Base-by-base conservation (phyloP, 108 stramenopile genomes). In the Nitzschia sp. region DNA sequence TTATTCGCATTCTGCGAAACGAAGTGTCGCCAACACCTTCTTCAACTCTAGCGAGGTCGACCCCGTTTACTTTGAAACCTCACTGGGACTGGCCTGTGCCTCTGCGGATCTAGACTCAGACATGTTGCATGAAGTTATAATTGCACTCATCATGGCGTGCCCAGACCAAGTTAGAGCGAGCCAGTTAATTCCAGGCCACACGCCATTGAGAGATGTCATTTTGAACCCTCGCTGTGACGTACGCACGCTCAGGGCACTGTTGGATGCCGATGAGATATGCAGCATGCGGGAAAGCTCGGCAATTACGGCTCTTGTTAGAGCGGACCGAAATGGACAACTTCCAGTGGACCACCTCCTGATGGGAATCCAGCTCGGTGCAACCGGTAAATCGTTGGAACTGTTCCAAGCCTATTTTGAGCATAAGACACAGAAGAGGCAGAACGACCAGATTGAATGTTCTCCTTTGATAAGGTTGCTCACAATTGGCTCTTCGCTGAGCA, bases 311-410 rank as follows among this genome's bases (percentile, higher is more conserved):
- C 33, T 74, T 18, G 46, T 15, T 6, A 27, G 36, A 0, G 51
- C 45, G 35, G 79, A 80, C 0, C 30, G n/a, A 25, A 48, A 60
- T 54, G 79, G 79, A 2, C 60, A 70, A n/a, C 31, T 26, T 13
- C 73, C 64, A 27, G 18, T 70, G 9, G 79, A 80, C 49, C 79
- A 80, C 29, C n/a, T 80, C 9, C 21, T 74, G 9, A 66, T 72
- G 64, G 33, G 53, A 25, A 24, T 80, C n/a, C 72, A 74, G 19
- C 56, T 69, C 17, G 79, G 53, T 27, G 35, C 57, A 24, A 33
- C 66, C 17, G 2, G 23, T 1, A 8, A 42, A 29, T 71, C 77
- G 8, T 24, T 78, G 23, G 64, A 51, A 0, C 45, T 64, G 36
- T 23, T 80, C 24, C 27, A 74, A 47, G 29, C 21, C 25, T 80